Base-by-base conservation (phyloP, 2,329 filamentous ascomycete genomes). In the Rhynchosporium secalis region DNA sequence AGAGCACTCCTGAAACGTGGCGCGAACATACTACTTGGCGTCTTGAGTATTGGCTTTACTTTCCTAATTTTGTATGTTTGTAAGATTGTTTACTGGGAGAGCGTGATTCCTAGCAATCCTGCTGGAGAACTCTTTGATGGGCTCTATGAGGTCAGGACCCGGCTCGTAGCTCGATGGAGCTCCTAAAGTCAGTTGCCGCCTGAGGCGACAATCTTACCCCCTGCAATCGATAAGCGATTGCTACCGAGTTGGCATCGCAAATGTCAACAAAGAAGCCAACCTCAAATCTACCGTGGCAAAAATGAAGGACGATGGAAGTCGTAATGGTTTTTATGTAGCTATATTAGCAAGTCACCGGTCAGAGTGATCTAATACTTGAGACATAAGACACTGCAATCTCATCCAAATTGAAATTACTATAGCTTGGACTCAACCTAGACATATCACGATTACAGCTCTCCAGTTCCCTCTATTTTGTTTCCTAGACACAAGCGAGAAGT, bases 21-120 rank as follows among this genome's bases (percentile, higher is more conserved):
- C 31, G 64, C 49, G 46, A 72, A 71, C 72, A 73, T 73, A 3
- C n/a, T 65, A 15, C 15, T 6, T 12, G 13, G 15, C 10, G 20
- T 55, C 26, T 43, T 29, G 33, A 31, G 29, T 51, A 9, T 51
- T 9, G 3, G 4, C 26, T 7, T 5, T 6, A n/a, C 13, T 13
- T 31, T 8, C 15, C 29, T 38, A 20, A 20, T 38, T 8, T 3
- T 31, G 9, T 2, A 26, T 26, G n/a, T 10, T n/a, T 7, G 4
- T 2, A 33, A 28, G 6, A 4, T 1, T 28, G 9, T 4, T 52
- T 26, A 33, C 9, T 20, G n/a, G 9, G 3, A 40, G 49, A 26
- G 33, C 15, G 26, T 33, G 38, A 52, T 52, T 9, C n/a, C 31
- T 52, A 9, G 7, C 26, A 2, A 2, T 38, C 4, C 3, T 52